phyloP scores from a whole-genome alignment of 306 rosid species.

The Castanea mollissima region DNA sequence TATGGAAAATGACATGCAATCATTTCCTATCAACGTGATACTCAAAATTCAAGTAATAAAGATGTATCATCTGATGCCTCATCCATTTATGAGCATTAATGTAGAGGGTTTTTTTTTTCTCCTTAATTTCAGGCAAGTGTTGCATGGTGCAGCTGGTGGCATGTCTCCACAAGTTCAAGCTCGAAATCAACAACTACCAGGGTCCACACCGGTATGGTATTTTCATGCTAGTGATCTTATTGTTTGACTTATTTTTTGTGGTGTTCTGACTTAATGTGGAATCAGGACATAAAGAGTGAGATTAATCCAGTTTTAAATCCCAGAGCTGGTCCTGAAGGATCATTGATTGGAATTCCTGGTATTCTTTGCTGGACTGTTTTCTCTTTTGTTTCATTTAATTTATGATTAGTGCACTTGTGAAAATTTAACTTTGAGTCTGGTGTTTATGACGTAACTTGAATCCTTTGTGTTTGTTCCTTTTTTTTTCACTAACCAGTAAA shows the following conservation, averaged over 20 bases:
- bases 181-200: constrained; percentile 82
- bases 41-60: constrained; percentile 8
- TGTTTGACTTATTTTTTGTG: constrained; percentile 14
- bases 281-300: constrained; percentile 92
- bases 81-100: constrained; percentile 25
- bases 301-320: constrained; percentile 85
- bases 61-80: constrained; percentile 8
- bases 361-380: constrained; percentile 24
- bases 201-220: constrained; percentile 70
- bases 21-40: background rate
- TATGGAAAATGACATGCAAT: background rate
- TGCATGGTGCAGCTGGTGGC: constrained; percentile 82
- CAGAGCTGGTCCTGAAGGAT: constrained; percentile 90
- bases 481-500: constrained; percentile 13
- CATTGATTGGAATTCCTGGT: constrained; percentile 89
- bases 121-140: constrained; percentile 74
- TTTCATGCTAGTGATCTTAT: constrained; percentile 20
- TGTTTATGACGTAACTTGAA: background rate
- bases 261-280: constrained; percentile 32
- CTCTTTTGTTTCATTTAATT: constrained; percentile 14
- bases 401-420: constrained; percentile 13
- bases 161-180: constrained; percentile 96
- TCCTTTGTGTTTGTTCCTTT: background rate
- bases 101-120: constrained; percentile 4
- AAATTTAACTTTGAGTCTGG: too few species aligned